Conservation (phyloP, 441 rosid species). For the Omphalea diandra region DNA sequence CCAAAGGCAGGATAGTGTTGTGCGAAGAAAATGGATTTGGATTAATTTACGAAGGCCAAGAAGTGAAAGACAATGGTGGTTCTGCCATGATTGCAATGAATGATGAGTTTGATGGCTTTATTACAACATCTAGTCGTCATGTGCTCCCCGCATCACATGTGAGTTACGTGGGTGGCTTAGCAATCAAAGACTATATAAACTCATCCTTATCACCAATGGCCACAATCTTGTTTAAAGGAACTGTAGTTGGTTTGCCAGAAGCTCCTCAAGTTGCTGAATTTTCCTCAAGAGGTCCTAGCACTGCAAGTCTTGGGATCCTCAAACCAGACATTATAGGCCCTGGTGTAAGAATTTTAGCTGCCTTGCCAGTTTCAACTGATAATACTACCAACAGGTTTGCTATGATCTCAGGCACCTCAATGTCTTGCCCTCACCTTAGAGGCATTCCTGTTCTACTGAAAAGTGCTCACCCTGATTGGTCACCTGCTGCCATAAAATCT, state of each 20-base stretch:
- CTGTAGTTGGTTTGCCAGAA: conserved; percentile 17
- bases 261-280: conserved; percentile 33
- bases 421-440: no score
- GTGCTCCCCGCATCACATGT: conserved; percentile 39
- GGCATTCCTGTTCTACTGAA: conserved; percentile 77
- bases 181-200: conserved; percentile 30
- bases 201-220: conserved; percentile 24
- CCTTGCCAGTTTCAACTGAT: conserved; percentile 24
- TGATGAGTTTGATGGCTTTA: conserved; percentile 8
- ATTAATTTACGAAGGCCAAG: conserved; percentile 26
- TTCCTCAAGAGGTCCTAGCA: conserved; percentile 37
- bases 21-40: conserved; percentile 38
- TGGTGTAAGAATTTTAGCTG: conserved; percentile 33
- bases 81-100: conserved; percentile 37
- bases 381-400: conserved; percentile 32
- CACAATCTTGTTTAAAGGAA: conserved; percentile 36
- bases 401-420: conserved; percentile 46
- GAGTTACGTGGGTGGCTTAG: conserved; percentile 13
- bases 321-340: conserved; percentile 33
- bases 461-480: no score
- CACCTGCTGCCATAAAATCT: no score
- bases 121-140: conserved; percentile 21
- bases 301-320: conserved; percentile 29
- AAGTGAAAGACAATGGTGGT: conserved; percentile 37
- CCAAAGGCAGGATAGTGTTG: conserved; percentile 48